Evolutionary conservation across 768 basidiomycete species (phyloP).

Genomic region (Leucogyrophana mollusca): DNA sequence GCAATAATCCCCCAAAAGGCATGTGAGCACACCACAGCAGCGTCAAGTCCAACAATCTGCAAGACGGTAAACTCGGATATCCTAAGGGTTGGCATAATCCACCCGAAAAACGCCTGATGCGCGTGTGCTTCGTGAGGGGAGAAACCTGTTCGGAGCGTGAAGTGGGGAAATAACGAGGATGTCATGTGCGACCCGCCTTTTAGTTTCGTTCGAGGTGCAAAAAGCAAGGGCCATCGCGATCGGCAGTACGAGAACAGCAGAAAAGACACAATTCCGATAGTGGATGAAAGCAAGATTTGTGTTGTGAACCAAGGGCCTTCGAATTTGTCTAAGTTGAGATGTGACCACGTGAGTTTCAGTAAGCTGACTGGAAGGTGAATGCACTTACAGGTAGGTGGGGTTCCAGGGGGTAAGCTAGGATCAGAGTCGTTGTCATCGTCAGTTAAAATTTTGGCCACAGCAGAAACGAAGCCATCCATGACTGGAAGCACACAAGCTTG

Average conservation of each 20-base stretch:
- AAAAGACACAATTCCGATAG: conserved; percentile 79
- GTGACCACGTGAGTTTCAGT: conserved; percentile 8
- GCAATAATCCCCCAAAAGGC: not conserved
- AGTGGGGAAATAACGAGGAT: no score
- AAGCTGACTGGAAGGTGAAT: not conserved
- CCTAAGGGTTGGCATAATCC: conserved; percentile 90
- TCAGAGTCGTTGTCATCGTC: conserved; percentile 38
- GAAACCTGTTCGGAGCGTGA: conserved; percentile 57
- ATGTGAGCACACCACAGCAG: conserved; percentile 77
- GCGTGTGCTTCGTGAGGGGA: conserved; percentile 92
- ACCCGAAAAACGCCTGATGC: conserved; percentile 87
- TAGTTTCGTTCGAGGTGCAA: conserved; percentile 91
- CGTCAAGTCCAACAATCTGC: conserved; percentile 95
- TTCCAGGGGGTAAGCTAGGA: conserved; percentile 54
- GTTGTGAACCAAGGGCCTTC: conserved; percentile 97
- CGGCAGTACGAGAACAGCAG: conserved; percentile 87
- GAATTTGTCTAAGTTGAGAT: conserved; percentile 56
- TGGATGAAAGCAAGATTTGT: conserved; percentile 74
- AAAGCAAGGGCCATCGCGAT: conserved; percentile 85
- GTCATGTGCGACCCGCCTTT: conserved; percentile 68
- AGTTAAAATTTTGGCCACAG: conserved; percentile 19
- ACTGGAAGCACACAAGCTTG: not conserved
- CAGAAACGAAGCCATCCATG: conserved; percentile 13
- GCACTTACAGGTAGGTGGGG: conserved; percentile 61
- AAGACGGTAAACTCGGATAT: conserved; percentile 92